These are phyloP conservation scores for Amanita rimosa DNA, from an alignment of 768 basidiomycete genomes.

Conservation along the genomic window DNA sequence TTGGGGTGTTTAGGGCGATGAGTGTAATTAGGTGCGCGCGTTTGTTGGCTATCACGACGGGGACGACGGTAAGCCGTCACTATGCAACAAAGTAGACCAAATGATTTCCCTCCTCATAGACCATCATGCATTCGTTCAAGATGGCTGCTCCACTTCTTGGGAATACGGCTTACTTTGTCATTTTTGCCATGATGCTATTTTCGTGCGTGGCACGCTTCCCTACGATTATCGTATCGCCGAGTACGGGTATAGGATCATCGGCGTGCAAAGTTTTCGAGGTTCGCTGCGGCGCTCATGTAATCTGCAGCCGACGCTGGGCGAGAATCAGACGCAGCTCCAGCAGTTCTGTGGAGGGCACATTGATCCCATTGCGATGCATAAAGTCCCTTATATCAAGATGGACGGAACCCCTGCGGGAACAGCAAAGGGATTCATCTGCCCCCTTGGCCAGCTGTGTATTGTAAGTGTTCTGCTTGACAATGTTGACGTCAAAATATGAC, in stretches of 20 bases:
- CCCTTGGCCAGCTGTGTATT: slow-evolving; percentile 73
- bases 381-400: slow-evolving; percentile 24
- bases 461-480: slow-evolving; percentile 24
- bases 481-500: background rate
- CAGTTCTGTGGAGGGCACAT: slow-evolving; percentile 80
- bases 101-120: slow-evolving; percentile 17
- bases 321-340: slow-evolving; percentile 28
- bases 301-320: slow-evolving; percentile 43
- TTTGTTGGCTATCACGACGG: slow-evolving; percentile 77
- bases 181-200: slow-evolving; percentile 84
- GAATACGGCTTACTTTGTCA: slow-evolving; percentile 81
- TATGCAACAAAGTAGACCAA: background rate
- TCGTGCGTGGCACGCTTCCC: slow-evolving; percentile 41
- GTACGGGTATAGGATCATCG: slow-evolving; percentile 54
- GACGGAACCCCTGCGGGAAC: slow-evolving; percentile 15
- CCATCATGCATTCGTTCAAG: slow-evolving; percentile 90
- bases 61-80: slow-evolving; percentile 63
- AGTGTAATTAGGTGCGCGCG: slow-evolving; percentile 78
- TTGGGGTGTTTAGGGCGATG: slow-evolving; percentile 83
- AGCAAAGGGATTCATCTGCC: slow-evolving; percentile 84
- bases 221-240: background rate
- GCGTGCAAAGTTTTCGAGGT: slow-evolving; percentile 89
- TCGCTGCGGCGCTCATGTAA: slow-evolving; percentile 61
- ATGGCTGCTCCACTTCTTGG: slow-evolving; percentile 82
- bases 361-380: slow-evolving; percentile 40